Evolutionary conservation across 2,329 filamentous ascomycete genomes (phyloP).

Genomic region (Colletotrichum sp.): DNA sequence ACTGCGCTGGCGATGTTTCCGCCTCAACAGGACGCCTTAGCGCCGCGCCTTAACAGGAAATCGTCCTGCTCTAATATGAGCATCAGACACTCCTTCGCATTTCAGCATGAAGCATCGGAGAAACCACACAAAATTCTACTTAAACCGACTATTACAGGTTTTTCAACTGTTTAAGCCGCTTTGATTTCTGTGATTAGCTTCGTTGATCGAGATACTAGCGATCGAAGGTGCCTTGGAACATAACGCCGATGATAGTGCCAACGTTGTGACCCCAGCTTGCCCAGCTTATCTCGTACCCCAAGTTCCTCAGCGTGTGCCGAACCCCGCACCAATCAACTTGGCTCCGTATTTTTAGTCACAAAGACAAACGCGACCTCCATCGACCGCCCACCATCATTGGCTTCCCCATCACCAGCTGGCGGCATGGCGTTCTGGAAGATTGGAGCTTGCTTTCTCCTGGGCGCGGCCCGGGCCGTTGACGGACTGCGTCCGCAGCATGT

Average conservation of each 20-base stretch:
- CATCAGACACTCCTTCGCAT: neutral
- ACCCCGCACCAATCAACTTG: conserved; percentile 2
- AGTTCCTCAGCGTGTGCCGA: neutral
- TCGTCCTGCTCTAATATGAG: neutral
- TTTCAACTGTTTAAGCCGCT: neutral
- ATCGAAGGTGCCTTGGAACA: neutral
- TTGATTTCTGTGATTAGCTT: too few relatives aligned
- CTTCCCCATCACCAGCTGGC: neutral
- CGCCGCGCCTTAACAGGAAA: neutral
- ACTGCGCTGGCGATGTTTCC: neutral
- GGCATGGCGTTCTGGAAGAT: conserved; percentile 7
- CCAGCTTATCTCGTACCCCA: neutral
- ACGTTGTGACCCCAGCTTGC: too few relatives aligned
- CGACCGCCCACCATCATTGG: neutral
- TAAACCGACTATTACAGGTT: too few relatives aligned
- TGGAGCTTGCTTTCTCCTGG: conserved; percentile 4
- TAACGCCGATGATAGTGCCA: neutral
- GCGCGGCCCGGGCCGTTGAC: neutral
- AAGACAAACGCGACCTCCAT: neutral
- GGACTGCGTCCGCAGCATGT: conserved; percentile 2
- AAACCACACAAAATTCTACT: neutral
- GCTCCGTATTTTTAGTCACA: conserved; percentile 12
- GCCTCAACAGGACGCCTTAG: neutral
- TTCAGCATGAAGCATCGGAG: neutral
- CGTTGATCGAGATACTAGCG: neutral